Percentiles rank a stretch among this genome's conserved stretches.
These are phyloP conservation scores for Arthromyces matolae DNA, from an alignment of 768 basidiomycete species.

Conservation along the genomic window DNA sequence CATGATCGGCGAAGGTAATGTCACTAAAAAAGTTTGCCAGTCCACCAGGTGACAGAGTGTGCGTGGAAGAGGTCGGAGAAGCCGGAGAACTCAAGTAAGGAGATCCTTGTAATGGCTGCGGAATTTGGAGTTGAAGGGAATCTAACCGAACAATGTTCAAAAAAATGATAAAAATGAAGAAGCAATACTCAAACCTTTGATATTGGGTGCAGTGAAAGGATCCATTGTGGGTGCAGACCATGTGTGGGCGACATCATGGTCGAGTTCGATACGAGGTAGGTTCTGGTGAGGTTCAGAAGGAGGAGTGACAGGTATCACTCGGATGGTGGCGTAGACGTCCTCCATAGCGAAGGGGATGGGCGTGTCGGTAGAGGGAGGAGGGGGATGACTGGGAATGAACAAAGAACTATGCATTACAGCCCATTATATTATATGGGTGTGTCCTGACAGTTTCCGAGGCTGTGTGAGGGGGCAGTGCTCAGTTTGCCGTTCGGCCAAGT, in stretches of 20 bases:
- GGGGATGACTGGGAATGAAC: no score
- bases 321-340: constrained; percentile 1
- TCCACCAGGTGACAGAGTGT: constrained; percentile 8
- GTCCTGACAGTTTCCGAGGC: no score
- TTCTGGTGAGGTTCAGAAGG: neutral
- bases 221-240: constrained; percentile 1
- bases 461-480: no score
- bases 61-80: constrained; percentile 5
- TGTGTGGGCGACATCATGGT: neutral
- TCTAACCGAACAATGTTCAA: neutral
- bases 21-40: neutral
- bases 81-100: constrained; percentile 7
- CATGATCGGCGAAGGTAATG: constrained; percentile 4
- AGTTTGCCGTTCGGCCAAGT: no score
- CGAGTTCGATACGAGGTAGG: neutral
- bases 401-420: no score
- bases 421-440: no score
- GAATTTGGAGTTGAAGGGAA: neutral
- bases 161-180: no score
- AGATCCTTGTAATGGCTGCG: neutral
- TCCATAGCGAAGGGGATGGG: constrained; percentile 2
- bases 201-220: neutral
- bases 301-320: constrained; percentile 13
- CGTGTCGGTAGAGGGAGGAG: neutral
- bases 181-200: constrained; percentile 10